Evolutionary conservation across 169 alveolate species (phyloP).

Genomic region (Plasmodium gallinaceum): DNA sequence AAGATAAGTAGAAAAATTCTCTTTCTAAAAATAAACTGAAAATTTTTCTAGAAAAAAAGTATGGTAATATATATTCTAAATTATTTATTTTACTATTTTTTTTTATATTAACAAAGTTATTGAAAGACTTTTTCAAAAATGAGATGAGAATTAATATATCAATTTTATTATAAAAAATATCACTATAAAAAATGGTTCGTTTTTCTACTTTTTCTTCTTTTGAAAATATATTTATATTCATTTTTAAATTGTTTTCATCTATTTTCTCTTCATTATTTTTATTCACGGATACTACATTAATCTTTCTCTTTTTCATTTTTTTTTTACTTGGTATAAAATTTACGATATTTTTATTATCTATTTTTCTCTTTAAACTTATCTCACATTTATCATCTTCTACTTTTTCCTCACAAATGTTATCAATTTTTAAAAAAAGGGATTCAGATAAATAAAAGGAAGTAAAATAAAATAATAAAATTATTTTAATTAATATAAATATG

Average conservation of each 20-base stretch:
- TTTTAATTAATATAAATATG: constrained; percentile 32
- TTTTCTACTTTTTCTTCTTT: constrained; percentile 1
- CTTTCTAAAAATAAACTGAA: constrained; percentile 27
- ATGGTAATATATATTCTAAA: constrained; percentile 22
- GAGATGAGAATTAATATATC: not conserved
- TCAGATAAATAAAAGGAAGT: constrained; percentile 28
- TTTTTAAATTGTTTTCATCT: not conserved
- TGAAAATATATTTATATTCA: not conserved
- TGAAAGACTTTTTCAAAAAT: constrained; percentile 18
- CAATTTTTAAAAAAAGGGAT: not conserved
- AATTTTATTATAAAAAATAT: not conserved
- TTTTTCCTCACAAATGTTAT: not conserved
- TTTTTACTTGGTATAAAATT: not conserved
- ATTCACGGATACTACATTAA: not conserved
- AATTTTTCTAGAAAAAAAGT: not conserved
- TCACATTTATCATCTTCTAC: not conserved
- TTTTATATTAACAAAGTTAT: not conserved
- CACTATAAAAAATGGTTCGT: not conserved
- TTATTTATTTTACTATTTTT: not conserved
- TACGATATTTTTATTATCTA: not conserved
- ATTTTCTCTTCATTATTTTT: not conserved
- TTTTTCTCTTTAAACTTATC: not conserved
- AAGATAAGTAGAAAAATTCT: constrained; percentile 14
- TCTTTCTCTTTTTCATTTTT: not conserved
- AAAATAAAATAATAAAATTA: constrained; percentile 32